These are phyloP conservation scores for Aspergillus kassunensis DNA, from an alignment of 495 filamentous ascomycete genomes.

Conservation along the genomic window DNA sequence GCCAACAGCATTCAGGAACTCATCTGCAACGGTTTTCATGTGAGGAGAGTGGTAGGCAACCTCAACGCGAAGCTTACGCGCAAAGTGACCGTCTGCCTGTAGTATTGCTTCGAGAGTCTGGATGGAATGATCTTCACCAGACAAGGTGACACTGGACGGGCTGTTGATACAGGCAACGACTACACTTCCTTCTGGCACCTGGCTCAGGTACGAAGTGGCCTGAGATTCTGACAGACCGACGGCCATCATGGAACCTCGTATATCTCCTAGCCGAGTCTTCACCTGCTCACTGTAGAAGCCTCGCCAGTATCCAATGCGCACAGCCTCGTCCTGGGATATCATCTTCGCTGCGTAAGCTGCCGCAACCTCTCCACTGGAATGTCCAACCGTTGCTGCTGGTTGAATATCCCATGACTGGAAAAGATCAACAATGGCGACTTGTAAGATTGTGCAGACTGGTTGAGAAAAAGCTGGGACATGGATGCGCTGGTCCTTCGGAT, in stretches of 20 bases:
- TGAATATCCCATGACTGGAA: constrained; percentile 5
- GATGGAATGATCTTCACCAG: constrained; percentile 12
- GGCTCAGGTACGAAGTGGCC: background rate
- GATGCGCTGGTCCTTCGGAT: background rate
- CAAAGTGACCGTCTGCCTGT: background rate
- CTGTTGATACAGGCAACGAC: background rate
- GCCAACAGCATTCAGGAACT: background rate
- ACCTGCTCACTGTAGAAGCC: constrained; percentile 17
- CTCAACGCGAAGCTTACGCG: background rate
- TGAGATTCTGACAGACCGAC: constrained; percentile 15
- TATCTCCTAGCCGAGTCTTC: background rate
- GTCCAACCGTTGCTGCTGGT: constrained; percentile 10
- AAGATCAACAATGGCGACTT: constrained; percentile 11
- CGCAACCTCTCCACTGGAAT: constrained; percentile 24
- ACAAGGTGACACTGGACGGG: background rate
- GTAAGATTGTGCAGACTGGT: constrained; percentile 30
- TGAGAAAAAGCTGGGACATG: constrained; percentile 15
- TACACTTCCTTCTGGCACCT: background rate
- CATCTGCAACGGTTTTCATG: background rate
- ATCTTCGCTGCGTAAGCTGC: constrained; percentile 15
- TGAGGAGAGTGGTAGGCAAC: constrained; percentile 3
- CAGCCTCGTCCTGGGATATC: constrained; percentile 3
- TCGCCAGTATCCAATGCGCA: background rate
- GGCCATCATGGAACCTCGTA: constrained; percentile 29
- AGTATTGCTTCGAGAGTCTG: background rate